Conservation (phyloP, 768 basidiomycete species). For the Boletus reticuloceps region DNA sequence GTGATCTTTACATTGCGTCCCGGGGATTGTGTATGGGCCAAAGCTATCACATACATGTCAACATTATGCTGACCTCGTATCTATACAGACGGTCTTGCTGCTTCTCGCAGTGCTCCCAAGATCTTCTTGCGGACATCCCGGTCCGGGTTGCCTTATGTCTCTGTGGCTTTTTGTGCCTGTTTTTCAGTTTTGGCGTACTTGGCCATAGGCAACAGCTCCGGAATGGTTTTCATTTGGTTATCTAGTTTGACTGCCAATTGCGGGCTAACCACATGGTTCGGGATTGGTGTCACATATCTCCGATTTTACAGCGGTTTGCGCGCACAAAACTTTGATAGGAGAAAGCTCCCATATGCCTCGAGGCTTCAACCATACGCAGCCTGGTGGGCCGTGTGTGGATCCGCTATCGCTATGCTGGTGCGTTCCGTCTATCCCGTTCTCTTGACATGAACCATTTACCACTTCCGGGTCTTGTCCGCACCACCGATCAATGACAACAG, state of each 20-base stretch:
- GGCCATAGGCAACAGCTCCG: constrained; percentile 33
- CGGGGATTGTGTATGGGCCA: constrained; percentile 29
- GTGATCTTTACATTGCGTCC: constrained; percentile 36
- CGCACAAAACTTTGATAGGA: constrained; percentile 46
- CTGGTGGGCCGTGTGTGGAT: constrained; percentile 33
- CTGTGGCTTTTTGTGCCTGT: constrained; percentile 26
- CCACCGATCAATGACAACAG: constrained; percentile 11
- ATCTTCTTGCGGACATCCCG: constrained; percentile 41
- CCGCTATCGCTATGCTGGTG: constrained; percentile 34
- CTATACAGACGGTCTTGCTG: constrained; percentile 47
- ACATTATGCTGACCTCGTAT: constrained; percentile 16
- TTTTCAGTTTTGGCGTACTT: constrained; percentile 39
- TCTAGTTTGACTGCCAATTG: constrained; percentile 33
- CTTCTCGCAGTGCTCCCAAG: constrained; percentile 47
- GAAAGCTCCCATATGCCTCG: constrained; percentile 43
- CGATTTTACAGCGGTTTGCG: constrained; percentile 45
- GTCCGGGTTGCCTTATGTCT: constrained; percentile 44
- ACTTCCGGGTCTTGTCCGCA: not conserved
- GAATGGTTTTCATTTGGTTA: constrained; percentile 41
- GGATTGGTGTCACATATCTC: constrained; percentile 42
- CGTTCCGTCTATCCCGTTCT: constrained; percentile 4
- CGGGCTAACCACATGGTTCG: constrained; percentile 42
- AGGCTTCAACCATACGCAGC: constrained; percentile 40
- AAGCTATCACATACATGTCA: not conserved
- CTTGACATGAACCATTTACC: not conserved